phyloP scores from a whole-genome alignment of 2,329 filamentous ascomycete genomes.

The Neofusicoccum sp. region DNA sequence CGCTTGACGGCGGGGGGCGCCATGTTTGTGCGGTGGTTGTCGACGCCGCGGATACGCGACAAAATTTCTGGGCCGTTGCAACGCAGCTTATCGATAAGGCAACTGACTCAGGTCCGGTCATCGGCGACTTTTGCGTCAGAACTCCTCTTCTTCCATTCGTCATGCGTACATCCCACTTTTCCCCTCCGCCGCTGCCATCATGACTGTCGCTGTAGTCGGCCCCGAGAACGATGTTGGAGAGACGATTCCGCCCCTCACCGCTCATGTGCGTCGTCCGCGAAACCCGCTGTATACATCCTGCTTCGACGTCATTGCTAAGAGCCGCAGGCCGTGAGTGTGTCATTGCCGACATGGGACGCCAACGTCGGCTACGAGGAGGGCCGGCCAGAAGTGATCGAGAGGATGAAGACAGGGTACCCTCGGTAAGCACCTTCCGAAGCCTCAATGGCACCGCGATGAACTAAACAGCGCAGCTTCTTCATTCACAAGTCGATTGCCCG shows the following conservation, averaged over 20 bases:
- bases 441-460: background rate
- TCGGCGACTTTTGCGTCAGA: conserved; percentile 20
- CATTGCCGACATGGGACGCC: conserved; percentile 86
- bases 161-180: conserved; percentile 1
- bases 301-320: conserved; percentile 25
- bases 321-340: conserved; percentile 87
- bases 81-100: conserved; percentile 18
- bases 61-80: conserved; percentile 21
- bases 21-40: conserved; percentile 29
- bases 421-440: conserved; percentile 53
- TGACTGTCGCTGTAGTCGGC: conserved; percentile 31
- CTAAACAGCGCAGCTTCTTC: conserved; percentile 69
- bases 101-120: conserved; percentile 17
- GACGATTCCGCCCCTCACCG: conserved; percentile 41
- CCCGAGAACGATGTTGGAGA: conserved; percentile 42
- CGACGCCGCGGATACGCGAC: background rate
- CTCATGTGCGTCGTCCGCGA: conserved; percentile 38
- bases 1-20: conserved; percentile 45
- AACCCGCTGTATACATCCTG: background rate
- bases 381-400: conserved; percentile 78
- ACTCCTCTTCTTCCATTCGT: conserved; percentile 6
- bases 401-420: conserved; percentile 90
- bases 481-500: conserved; percentile 80
- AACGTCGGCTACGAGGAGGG: conserved; percentile 96
- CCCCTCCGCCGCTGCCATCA: conserved; percentile 15